These are phyloP conservation scores for Umbellularia californica DNA, from an alignment of 164 flowering plant species.

Conservation along the genomic window DNA sequence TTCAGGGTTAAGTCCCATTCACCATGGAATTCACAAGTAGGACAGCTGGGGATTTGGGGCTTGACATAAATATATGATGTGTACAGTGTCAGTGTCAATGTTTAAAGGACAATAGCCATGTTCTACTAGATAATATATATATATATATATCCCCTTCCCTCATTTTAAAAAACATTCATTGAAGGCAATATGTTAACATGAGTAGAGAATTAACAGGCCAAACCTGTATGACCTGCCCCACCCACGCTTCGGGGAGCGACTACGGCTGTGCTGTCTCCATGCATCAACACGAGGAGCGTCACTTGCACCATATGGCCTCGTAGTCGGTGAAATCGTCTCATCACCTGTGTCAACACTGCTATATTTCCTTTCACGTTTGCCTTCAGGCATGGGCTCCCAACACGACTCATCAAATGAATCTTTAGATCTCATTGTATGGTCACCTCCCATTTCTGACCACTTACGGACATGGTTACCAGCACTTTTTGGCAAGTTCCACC, in stretches of 20 bases:
- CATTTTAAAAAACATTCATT: background rate
- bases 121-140: background rate
- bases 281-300: constrained; percentile 56
- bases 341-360: constrained; percentile 18
- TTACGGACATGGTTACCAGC: constrained; percentile 20
- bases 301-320: constrained; percentile 22
- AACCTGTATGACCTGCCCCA: constrained; percentile 49
- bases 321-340: constrained; percentile 14
- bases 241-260: constrained; percentile 33
- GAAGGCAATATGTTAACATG: background rate
- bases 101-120: background rate
- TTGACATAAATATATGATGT: too few relatives aligned
- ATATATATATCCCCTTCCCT: too few relatives aligned
- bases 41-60: too few relatives aligned
- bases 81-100: background rate
- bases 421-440: constrained; percentile 15
- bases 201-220: constrained; percentile 1
- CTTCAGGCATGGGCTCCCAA: constrained; percentile 29
- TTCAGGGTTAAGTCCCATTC: too few relatives aligned
- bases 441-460: constrained; percentile 23
- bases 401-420: constrained; percentile 21
- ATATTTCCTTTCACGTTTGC: constrained; percentile 27
- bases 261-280: constrained; percentile 35
- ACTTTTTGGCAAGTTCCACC: constrained; percentile 15
- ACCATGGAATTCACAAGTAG: too few relatives aligned